phyloP scores from a whole-genome alignment of 257 asterid genomes.

The Ehretia macrophylla region DNA sequence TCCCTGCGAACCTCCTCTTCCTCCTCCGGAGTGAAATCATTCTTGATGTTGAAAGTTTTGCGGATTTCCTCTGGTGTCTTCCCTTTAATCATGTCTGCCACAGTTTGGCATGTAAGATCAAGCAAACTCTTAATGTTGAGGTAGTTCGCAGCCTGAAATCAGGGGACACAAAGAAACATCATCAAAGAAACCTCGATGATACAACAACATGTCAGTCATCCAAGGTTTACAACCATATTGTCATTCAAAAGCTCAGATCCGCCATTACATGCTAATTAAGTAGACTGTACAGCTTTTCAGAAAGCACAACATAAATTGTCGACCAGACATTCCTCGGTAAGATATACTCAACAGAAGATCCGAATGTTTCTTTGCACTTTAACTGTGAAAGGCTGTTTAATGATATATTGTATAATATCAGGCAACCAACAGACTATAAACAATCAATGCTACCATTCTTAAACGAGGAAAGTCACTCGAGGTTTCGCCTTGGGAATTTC shows the following conservation, averaged over 20 bases:
- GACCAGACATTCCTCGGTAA: no score
- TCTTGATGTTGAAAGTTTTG: slow-evolving; percentile 52
- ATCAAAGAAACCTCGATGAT: not conserved
- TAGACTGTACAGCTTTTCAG: no score
- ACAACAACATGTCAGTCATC: not conserved
- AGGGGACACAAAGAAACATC: not conserved
- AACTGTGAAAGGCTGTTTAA: no score
- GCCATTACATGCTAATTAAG: no score
- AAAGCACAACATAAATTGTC: no score
- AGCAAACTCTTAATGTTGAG: slow-evolving; percentile 60
- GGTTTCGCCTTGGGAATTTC: no score
- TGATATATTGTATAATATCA: no score
- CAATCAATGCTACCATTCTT: no score
- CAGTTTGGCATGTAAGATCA: slow-evolving; percentile 59
- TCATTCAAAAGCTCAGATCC: not conserved
- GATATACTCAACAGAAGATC: no score
- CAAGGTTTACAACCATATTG: not conserved
- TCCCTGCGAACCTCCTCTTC: slow-evolving; percentile 67
- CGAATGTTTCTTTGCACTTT: no score
- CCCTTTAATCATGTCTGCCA: slow-evolving; percentile 65
- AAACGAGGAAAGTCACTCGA: no score
- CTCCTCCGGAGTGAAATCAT: slow-evolving; percentile 65
- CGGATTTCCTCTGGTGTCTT: slow-evolving; percentile 74
- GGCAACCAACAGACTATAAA: no score
- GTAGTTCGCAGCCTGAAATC: slow-evolving; percentile 67